Evolutionary conservation across 2,329 filamentous ascomycete species (phyloP), one percentile per base, ranked within the genome.

Genomic region (Diaporthe ampelina): DNA sequence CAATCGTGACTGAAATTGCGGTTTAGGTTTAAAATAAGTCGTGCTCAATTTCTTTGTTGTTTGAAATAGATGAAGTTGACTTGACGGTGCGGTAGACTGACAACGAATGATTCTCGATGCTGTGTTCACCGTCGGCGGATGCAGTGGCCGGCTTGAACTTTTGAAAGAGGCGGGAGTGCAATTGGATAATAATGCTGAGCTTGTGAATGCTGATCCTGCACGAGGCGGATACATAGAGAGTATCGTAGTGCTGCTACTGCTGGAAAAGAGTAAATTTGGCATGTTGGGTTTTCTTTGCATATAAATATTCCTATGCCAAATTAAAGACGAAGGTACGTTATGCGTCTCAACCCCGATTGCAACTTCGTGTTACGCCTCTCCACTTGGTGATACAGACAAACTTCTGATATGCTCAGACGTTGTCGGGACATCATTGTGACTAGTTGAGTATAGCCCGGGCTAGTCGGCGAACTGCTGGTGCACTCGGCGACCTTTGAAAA

Each of bases 401-500:
- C 63, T 37, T 10, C 4, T 17, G 11, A 32, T 48, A 35, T n/a
- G 43, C 40, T 17, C 13, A 17, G 24, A 8, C 10, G 26, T 17
- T 4, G 43, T 35, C 59, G 32, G n/a, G 45, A 24, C 24, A 29
- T 52, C 45, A 35, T 32, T 10, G 0, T 26, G 45, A 37, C 63
- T 52, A 32, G 45, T 26, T 52, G 37, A 37, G 52, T 45, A 26
- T 37, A 21, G 61, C 11, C 32, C 29, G 29, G 43, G 13, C 11
- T 1, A 37, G 45, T 67, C 61, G 61, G 61, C 61, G 61, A 67
- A 4, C 29, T 67, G 6, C 29, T 52, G 61, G 3, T 21, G 45
- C 45, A 37, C 29, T 67, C 63, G 63, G 63, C 63, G 63, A 67
- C 45, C 63, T 67, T 3, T 67, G 21, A 67, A 67, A 67, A 67